Evolutionary conservation across 257 asterid species (phyloP).

Genomic region (Lycium ferocissimum): DNA sequence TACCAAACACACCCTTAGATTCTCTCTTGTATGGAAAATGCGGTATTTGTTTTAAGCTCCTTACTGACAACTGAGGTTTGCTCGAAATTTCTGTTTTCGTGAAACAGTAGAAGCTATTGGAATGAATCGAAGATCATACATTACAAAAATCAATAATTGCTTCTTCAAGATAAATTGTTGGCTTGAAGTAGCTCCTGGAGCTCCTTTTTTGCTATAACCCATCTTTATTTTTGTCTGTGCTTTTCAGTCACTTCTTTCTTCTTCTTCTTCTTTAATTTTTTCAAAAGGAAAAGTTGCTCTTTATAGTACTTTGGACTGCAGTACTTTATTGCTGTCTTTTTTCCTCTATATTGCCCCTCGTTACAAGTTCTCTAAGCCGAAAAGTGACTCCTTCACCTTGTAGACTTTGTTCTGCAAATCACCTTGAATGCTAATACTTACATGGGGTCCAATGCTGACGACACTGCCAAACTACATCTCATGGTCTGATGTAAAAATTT

Average conservation of each 20-base stretch:
- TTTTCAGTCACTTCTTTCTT: background rate
- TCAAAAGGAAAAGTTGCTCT: background rate
- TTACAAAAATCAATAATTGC: background rate
- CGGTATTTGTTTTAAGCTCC: background rate
- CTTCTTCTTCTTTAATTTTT: background rate
- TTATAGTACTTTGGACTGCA: slow-evolving; percentile 4
- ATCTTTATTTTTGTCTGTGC: background rate
- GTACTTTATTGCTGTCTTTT: background rate
- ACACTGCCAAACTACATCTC: background rate
- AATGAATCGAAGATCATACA: background rate
- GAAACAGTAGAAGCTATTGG: background rate
- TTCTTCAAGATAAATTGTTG: background rate
- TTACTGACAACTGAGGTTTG: background rate
- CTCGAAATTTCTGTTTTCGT: background rate
- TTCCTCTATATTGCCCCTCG: background rate
- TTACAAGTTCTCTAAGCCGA: background rate
- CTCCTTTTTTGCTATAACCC: background rate
- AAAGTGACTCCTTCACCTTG: background rate
- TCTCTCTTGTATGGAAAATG: background rate
- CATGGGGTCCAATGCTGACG: background rate
- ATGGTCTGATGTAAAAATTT: background rate
- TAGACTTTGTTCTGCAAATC: background rate
- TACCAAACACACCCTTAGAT: too few relatives aligned
- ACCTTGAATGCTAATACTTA: background rate
- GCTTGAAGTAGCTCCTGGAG: slow-evolving; percentile 15